A percentile compares a stretch with the other conserved stretches of the same genome.
Evolutionary conservation across 768 basidiomycete genomes (phyloP).

Genomic region (Trametes punicea): DNA sequence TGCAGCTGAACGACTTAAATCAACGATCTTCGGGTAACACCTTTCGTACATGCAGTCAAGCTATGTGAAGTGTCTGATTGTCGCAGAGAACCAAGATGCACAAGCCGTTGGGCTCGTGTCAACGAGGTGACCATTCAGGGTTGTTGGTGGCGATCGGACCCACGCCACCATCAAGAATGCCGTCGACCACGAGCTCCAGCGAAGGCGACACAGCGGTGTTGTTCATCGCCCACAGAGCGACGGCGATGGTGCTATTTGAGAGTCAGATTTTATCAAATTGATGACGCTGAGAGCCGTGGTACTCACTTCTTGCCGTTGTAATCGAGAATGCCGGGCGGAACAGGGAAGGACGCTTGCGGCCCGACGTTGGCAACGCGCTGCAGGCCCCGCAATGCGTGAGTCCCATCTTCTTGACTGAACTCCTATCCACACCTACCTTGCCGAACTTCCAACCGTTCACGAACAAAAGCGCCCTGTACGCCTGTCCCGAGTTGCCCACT

Average conservation of each 20-base stretch:
- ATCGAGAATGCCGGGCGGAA: conserved; percentile 76
- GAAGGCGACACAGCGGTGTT: conserved; percentile 45
- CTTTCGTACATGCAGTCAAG: too few relatives aligned
- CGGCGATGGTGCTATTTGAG: conserved; percentile 33
- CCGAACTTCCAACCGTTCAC: conserved; percentile 93
- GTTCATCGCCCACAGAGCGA: conserved; percentile 70
- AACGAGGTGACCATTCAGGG: conserved; percentile 32
- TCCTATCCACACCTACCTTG: conserved; percentile 45
- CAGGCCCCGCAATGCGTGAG: background rate
- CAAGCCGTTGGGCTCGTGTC: too few relatives aligned
- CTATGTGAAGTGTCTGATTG: too few relatives aligned
- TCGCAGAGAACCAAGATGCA: too few relatives aligned
- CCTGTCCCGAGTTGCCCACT: conserved; percentile 43
- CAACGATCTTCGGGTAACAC: too few relatives aligned
- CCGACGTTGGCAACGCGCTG: conserved; percentile 33
- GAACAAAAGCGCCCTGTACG: conserved; percentile 71
- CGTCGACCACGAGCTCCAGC: conserved; percentile 54
- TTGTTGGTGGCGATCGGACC: conserved; percentile 53
- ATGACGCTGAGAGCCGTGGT: background rate
- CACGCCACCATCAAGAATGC: conserved; percentile 62
- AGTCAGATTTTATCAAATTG: background rate
- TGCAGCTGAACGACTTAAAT: too few relatives aligned
- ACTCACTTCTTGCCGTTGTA: conserved; percentile 69
- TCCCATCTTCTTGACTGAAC: background rate
- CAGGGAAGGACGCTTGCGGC: conserved; percentile 79